phyloP scores from a whole-genome alignment of 345 rosid genomes.

The Raphanus raphanistrum region DNA sequence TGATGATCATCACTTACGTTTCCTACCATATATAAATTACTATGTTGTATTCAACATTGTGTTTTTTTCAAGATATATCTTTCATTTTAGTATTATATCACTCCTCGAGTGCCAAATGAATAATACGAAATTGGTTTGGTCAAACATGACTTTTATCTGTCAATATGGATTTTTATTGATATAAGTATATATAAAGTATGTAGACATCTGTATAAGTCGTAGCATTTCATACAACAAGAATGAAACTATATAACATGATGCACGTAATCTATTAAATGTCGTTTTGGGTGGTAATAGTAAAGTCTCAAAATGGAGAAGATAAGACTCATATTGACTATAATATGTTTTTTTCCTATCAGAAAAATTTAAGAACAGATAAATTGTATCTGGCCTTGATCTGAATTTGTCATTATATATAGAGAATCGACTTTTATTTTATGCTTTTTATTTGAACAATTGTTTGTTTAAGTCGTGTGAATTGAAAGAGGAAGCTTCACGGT shows the following conservation, averaged over 20 bases:
- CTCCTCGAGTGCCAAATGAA: too few species aligned
- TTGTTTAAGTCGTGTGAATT: slow-evolving; percentile 30
- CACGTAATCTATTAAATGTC: slow-evolving; percentile 7
- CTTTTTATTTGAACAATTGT: neutral
- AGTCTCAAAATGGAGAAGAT: neutral
- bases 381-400: slow-evolving; percentile 35
- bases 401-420: neutral
- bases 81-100: too few species aligned
- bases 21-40: slow-evolving; percentile 5
- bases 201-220: neutral
- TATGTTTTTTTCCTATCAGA: neutral
- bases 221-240: slow-evolving; percentile 1
- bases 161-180: too few species aligned
- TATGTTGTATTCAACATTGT: neutral
- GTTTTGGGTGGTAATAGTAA: slow-evolving; percentile 5
- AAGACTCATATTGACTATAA: neutral
- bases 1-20: slow-evolving; percentile 39
- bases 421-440: slow-evolving; percentile 1
- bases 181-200: too few species aligned
- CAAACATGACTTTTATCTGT: too few species aligned
- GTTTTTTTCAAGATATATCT: too few species aligned
- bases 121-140: too few species aligned
- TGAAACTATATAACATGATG: neutral
- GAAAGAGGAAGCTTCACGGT: slow-evolving; percentile 35
- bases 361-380: slow-evolving; percentile 26